Evolutionary conservation across 306 rosid species (phyloP), one percentile per base, ranked within the genome.

Genomic region (Cyamopsis tetragonoloba): DNA sequence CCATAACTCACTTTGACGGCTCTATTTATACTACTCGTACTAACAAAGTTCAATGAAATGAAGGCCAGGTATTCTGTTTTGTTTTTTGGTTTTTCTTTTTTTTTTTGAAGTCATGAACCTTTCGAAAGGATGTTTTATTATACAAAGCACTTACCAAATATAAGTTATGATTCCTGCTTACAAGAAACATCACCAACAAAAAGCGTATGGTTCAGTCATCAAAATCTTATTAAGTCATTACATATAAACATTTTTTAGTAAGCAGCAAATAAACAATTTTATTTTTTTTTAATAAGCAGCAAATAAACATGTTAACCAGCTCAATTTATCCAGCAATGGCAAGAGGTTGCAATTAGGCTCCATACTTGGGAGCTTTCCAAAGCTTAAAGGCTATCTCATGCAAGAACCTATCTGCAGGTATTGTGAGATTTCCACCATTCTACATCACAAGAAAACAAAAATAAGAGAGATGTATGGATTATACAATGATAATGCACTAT

Each of bases 361-460:
- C 99, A 62, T 93, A 93, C 67, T 93, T 90, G 48, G 99, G 97
- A 68, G 96, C 96, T 81, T 90, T 93, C 96, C 99, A 93, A 13
- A 93, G 86, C 86, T 90, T 93, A 81, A 93, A 93, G 64, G 99
- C 97, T 35, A 90, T 81, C 78, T 90, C 97, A 14, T 95, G 95
- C 78, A 95, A 75, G 84, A 95, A 88, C 70, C 99, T 81, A 79
- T 95, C 97, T 46, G 95, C 97, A 0, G 97, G 99, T 64, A 95
- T 95, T 14, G 84, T 75, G 14, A 88, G 96, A 77, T 85, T 91
- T 46, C 95, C 89, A 71, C 97, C 86, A 34, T 34, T 68, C 99
- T 90, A 89, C 82, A 51, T 47, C 24, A 27, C 24, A 71, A 68
- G 79, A 48, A 23, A 17, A 32, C 43, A 62, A 7, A 44, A 37